phyloP scores from a whole-genome alignment of 163 green algal genomes.

The Prototheca wickerhamii region DNA sequence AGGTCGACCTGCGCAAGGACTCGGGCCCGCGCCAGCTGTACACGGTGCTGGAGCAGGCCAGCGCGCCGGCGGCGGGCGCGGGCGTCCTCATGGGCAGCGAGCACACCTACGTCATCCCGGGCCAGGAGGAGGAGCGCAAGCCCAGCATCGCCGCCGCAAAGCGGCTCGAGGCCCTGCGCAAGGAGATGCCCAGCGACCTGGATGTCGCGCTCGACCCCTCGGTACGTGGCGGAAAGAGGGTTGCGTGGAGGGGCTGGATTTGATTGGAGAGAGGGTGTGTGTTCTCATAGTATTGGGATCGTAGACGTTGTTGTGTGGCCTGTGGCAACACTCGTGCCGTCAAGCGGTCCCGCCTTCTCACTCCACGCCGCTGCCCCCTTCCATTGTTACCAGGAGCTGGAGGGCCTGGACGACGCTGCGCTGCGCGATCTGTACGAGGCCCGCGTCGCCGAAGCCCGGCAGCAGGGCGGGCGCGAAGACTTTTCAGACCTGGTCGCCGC shows the following conservation, averaged over 20 bases:
- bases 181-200: constrained; percentile 46
- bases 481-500: constrained; percentile 81
- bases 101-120: constrained; percentile 88
- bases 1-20: constrained; percentile 76
- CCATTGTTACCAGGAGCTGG: not conserved
- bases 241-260: constrained; percentile 3
- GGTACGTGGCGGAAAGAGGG: constrained; percentile 2
- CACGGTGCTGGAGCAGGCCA: constrained; percentile 73
- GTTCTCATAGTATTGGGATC: no score
- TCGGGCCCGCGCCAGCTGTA: constrained; percentile 41
- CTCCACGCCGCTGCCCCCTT: not conserved
- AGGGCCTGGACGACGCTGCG: constrained; percentile 70
- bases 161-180: constrained; percentile 35
- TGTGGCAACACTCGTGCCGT: no score
- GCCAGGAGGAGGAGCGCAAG: constrained; percentile 2
- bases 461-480: constrained; percentile 49
- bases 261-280: no score
- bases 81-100: constrained; percentile 77
- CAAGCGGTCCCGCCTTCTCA: no score
- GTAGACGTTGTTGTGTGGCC: no score
- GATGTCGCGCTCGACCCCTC: constrained; percentile 66
- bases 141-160: constrained; percentile 1
- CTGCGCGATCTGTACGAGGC: constrained; percentile 68
- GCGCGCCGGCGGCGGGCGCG: constrained; percentile 35
- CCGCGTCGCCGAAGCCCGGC: constrained; percentile 41